phyloP scores from a whole-genome alignment of 2,329 filamentous ascomycete genomes.

The Neocucurbitaria cava region DNA sequence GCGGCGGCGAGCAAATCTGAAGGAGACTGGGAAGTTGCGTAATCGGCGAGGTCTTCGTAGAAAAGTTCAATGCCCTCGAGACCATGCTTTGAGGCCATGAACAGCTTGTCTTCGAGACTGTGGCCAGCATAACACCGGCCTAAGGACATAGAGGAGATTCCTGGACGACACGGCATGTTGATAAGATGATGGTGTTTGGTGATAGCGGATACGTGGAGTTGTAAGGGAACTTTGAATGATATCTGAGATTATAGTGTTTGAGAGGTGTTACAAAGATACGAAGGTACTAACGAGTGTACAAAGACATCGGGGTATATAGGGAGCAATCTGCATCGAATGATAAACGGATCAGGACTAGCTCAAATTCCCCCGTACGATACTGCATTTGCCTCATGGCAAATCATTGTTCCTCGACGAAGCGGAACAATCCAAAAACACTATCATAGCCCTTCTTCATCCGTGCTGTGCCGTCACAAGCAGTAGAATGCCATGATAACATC shows the following conservation, averaged over 20 bases:
- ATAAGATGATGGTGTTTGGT: not conserved
- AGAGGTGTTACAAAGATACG: not conserved
- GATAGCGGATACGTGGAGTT: not conserved
- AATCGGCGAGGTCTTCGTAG: constrained; percentile 74
- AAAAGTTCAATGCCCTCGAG: constrained; percentile 78
- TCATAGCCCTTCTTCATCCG: constrained; percentile 6
- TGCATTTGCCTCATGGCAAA: not conserved
- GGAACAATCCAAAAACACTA: constrained; percentile 6
- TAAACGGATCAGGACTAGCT: not conserved
- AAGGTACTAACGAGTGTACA: not conserved
- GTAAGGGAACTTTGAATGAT: too few relatives aligned
- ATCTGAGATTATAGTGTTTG: too few relatives aligned
- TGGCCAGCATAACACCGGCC: constrained; percentile 74
- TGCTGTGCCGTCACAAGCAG: constrained; percentile 10
- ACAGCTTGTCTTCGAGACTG: constrained; percentile 69
- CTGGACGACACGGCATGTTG: constrained; percentile 64
- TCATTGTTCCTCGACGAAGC: not conserved
- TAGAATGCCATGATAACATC: not conserved
- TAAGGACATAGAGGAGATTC: constrained; percentile 79
- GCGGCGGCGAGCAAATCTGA: constrained; percentile 66
- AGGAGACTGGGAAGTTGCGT: constrained; percentile 57
- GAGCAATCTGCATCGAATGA: not conserved
- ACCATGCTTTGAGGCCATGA: constrained; percentile 69
- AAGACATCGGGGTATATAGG: not conserved
- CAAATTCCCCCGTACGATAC: not conserved